Evolutionary conservation across 1,284 basidiomycete species (phyloP).

Genomic region (Trichosporon sp.): DNA sequence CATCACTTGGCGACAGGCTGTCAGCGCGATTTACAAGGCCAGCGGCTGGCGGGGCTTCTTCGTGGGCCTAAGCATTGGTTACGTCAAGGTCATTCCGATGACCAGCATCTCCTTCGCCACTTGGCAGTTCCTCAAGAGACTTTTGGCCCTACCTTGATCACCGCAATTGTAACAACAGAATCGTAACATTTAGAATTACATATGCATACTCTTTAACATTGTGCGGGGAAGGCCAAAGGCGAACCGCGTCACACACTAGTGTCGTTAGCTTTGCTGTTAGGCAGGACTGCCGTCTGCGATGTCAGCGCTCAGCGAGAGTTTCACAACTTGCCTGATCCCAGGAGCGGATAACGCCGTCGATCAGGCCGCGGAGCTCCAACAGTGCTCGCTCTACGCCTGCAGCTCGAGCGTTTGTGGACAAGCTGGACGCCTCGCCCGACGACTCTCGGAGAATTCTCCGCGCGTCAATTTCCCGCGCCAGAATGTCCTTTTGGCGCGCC

Average conservation of each 20-base stretch:
- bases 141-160: constrained; percentile 26
- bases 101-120: constrained; percentile 55
- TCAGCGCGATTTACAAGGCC: constrained; percentile 60
- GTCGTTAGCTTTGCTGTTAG: background rate
- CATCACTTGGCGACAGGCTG: constrained; percentile 71
- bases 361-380: constrained; percentile 38
- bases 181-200: constrained; percentile 12
- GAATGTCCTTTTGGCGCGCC: constrained; percentile 20
- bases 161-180: constrained; percentile 29
- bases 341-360: constrained; percentile 33
- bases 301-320: background rate
- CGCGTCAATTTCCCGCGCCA: constrained; percentile 30
- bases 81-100: constrained; percentile 96
- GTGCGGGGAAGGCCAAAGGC: background rate
- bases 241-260: background rate
- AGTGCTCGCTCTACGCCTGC: constrained; percentile 34
- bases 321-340: constrained; percentile 35
- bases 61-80: constrained; percentile 87
- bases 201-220: constrained; percentile 12
- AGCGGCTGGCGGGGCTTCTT: constrained; percentile 85
- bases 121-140: constrained; percentile 48
- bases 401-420: background rate
- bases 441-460: constrained; percentile 18
- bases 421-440: background rate
- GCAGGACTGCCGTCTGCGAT: constrained; percentile 1